Conservation (phyloP, 1,284 basidiomycete species). For the Golubevia pallescens region DNA sequence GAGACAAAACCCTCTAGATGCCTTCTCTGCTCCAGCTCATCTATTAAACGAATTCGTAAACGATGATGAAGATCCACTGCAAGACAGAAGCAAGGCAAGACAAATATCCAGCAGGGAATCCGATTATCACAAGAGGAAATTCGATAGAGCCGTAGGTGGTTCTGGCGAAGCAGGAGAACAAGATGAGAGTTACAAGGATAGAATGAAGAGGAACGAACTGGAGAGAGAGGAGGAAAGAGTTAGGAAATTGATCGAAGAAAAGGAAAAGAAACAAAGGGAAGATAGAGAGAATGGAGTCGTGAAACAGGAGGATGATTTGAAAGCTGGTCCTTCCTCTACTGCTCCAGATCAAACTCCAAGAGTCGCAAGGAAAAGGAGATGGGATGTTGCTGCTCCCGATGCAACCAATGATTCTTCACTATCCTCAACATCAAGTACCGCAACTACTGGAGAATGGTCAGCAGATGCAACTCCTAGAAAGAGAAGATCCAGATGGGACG, state of each 20-base stretch:
- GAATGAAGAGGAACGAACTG: constrained; percentile 58
- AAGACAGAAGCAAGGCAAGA: constrained; percentile 40
- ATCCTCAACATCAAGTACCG: constrained; percentile 4
- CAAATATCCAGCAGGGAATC: constrained; percentile 55
- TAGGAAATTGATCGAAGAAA: constrained; percentile 36
- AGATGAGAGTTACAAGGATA: constrained; percentile 45
- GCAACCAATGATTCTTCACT: constrained; percentile 13
- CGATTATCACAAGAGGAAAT: constrained; percentile 58
- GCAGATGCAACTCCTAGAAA: constrained; percentile 32
- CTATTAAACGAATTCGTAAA: constrained; percentile 56
- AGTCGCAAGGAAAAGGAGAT: constrained; percentile 46
- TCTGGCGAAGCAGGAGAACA: constrained; percentile 24
- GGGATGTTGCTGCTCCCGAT: constrained; percentile 43
- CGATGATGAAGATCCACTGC: constrained; percentile 52
- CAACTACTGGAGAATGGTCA: not conserved
- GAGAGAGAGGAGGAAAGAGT: constrained; percentile 59
- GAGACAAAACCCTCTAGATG: constrained; percentile 50
- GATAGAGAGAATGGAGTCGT: constrained; percentile 16
- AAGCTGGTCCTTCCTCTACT: constrained; percentile 11
- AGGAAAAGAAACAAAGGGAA: constrained; percentile 33
- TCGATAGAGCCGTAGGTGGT: constrained; percentile 25
- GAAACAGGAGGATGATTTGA: constrained; percentile 4
- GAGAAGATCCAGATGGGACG: constrained; percentile 84
- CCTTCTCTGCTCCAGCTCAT: constrained; percentile 56
- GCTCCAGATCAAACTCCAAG: constrained; percentile 34